A percentile compares a stretch with the other conserved stretches of the same genome.
These are phyloP conservation scores for Fusarium tupiense DNA, from an alignment of 2,329 filamentous ascomycete genomes.

Conservation along the genomic window DNA sequence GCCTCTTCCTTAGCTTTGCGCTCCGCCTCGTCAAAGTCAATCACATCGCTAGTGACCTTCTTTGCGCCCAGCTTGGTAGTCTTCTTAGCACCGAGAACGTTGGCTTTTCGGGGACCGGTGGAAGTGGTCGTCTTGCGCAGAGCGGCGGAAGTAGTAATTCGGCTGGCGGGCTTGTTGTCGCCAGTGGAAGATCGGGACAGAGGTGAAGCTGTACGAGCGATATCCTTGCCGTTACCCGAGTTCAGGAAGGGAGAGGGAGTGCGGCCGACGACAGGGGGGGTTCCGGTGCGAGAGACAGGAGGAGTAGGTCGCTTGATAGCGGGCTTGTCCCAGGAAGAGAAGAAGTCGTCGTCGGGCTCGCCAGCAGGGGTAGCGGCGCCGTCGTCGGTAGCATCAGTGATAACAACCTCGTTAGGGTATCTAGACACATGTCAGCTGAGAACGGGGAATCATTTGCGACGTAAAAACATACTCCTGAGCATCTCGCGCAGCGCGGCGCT, in stretches of 20 bases:
- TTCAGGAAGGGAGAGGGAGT: conserved; percentile 92
- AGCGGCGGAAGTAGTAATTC: conserved; percentile 81
- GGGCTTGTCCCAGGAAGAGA: conserved; percentile 98
- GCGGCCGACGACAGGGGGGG: conserved; percentile 82
- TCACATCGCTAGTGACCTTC: conserved; percentile 81
- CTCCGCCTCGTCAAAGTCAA: conserved; percentile 98
- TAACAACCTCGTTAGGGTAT: conserved; percentile 84
- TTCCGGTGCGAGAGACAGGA: conserved; percentile 87
- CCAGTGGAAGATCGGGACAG: conserved; percentile 70
- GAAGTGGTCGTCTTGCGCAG: conserved; percentile 77
- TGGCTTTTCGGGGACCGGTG: conserved; percentile 78
- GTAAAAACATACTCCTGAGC: conserved; percentile 77
- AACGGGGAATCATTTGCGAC: neutral
- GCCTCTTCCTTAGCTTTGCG: conserved; percentile 97
- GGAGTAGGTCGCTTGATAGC: conserved; percentile 96
- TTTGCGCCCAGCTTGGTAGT: conserved; percentile 86
- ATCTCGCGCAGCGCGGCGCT: conserved; percentile 83
- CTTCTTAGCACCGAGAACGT: conserved; percentile 88
- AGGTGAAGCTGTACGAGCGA: conserved; percentile 83
- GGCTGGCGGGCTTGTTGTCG: conserved; percentile 68
- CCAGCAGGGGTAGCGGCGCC: conserved; percentile 80
- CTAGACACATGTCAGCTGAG: conserved; percentile 57
- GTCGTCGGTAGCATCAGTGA: conserved; percentile 78
- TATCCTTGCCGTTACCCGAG: conserved; percentile 76
- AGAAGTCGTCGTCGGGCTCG: conserved; percentile 94